Evolutionary conservation across 2,329 filamentous ascomycete genomes (phyloP), one percentile per base, ranked within the genome.

Genomic region (Mycosphaerella sp.): DNA sequence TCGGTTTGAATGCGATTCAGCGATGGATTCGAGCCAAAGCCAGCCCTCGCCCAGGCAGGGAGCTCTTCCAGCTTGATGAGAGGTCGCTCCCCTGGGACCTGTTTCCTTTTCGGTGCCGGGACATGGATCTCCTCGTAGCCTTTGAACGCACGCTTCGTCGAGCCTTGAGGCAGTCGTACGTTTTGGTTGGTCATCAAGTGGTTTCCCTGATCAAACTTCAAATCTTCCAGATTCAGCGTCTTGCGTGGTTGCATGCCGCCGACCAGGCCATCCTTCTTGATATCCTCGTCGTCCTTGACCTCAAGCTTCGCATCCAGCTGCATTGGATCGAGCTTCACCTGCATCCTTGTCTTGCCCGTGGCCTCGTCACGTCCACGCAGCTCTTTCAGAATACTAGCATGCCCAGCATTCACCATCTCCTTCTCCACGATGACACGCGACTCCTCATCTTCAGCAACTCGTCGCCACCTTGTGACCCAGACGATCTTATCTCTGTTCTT

Each of bases 161-260:
- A 95, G 9, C 93, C 93, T 69, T 95, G 89, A 0, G 93, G 93
- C 17, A 98, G 79, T 59, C 87, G 86, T 45, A 98, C 93, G 68
- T 90, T 96, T 6, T 90, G 87, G 65, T 98, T 98, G n/a, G 93
- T 97, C 92, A 97, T 98, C 42, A 98, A 79, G 75, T 98, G 93
- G 66, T 97, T 98, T 50, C 93, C 93, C 72, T 97, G 92, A 64
- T 97, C 93, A 68, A 98, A 98, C 39, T 96, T 81, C 34, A 98
- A 81, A 65, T 97, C 97, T 54, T 98, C 92, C 48, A 98, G 78
- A 68, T 97, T 97, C 69, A 98, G 89, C 43, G 89, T 75, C 67
- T 88, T 89, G 62, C 85, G 85, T 2, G 95, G 93, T 65, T 93
- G 87, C 38, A 98, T 77, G 11, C 89, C 90, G 51, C 91, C 89